Evolutionary conservation across 129 eudicot species (phyloP), one percentile per base, ranked within the genome.

Genomic region (Pulicaria dysenterica): DNA sequence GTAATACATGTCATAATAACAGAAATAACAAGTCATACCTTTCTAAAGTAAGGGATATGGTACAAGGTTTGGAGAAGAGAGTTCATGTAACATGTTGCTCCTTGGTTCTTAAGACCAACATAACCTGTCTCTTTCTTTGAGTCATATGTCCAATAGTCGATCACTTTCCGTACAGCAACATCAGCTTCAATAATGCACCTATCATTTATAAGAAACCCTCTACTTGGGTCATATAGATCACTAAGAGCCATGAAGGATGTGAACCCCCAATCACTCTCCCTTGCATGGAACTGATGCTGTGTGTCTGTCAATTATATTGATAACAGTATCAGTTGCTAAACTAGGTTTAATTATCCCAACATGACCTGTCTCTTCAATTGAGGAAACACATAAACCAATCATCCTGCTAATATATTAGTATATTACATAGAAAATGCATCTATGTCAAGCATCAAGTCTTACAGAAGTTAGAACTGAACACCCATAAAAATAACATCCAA

Each of bases 221-320:
- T 91, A 58, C 75, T 76, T 41, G 96, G 97, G 72, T 91, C 97
- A 81, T 91, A 88, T 12, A 91, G 82, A 37, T 91, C 97, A 70
- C 91, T 74, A 69, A 91, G 97, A 64, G 97, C 75, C 96, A 91
- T 88, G 81, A 91, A 91, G 12, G 97, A 88, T 63, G 97, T 91
- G 85, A 91, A 91, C 9, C 97, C 97, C 97, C 97, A 91, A 65
- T 91, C 97, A 77, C 97, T 91, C 85, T 88, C 97, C 75, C 97
- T 84, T 77, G 85, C 89, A 79, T 84, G 88, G 85, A 91, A 91
- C 79, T 91, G 97, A 77, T 91, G 97, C 6, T 91, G 97, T 57
- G 97, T 91, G 82, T 88, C 97, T 91, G 87, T 53, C 24, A 31
- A 47, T 51, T 62, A 71, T 63, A 14, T 47, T 3, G 50, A 79